phyloP scores from a whole-genome alignment of 163 green algal species.

The Dunaliella salina region DNA sequence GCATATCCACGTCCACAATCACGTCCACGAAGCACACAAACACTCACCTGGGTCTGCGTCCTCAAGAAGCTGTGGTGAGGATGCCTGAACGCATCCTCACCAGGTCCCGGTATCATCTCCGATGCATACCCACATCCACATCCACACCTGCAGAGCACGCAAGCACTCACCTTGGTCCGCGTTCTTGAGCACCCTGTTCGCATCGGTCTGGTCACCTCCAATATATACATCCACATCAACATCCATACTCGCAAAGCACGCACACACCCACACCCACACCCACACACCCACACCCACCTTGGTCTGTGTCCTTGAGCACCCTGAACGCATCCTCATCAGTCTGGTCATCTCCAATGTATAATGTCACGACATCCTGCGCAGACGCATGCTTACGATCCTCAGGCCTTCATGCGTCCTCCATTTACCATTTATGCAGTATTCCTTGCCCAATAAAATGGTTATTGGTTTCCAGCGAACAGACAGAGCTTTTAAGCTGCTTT shows the following conservation, averaged over 20 bases:
- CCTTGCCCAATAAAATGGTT: no score
- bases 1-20: no score
- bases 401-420: no score
- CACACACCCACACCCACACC: conserved; percentile 8
- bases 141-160: neutral
- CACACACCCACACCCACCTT: conserved; percentile 31
- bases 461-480: no score
- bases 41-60: conserved; percentile 80
- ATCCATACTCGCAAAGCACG: no score
- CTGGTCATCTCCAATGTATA: conserved; percentile 97
- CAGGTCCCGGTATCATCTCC: no score
- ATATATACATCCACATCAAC: conserved; percentile 92
- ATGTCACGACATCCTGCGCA: conserved; percentile 63
- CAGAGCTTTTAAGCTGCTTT: no score
- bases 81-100: no score
- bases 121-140: no score
- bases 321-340: conserved; percentile 97
- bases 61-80: no score
- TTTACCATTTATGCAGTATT: no score
- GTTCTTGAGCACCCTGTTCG: conserved; percentile 59
- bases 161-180: conserved; percentile 7
- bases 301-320: conserved; percentile 37
- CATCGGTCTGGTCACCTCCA: conserved; percentile 93
- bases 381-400: neutral
- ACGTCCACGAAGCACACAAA: neutral